Evolutionary conservation across 257 asterid species (phyloP).

Genomic region (Nicotiana paniculata): DNA sequence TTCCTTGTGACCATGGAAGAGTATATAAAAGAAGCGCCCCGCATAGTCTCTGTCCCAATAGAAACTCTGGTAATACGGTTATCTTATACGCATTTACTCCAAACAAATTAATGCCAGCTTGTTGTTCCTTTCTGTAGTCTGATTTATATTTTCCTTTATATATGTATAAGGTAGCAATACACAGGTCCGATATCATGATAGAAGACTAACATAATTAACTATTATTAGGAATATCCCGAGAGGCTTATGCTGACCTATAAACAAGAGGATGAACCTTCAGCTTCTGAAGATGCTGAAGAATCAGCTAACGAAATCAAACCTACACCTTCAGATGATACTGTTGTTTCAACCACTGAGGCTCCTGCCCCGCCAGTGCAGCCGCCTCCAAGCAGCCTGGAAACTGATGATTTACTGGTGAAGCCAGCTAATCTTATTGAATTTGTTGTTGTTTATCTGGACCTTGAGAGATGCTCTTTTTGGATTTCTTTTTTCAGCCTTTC

Average conservation of each 20-base stretch:
- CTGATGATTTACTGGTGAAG: conserved; percentile 81
- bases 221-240: conserved; percentile 81
- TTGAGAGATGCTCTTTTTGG: neutral
- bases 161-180: neutral
- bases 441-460: conserved; percentile 5
- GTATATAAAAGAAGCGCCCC: conserved; percentile 47
- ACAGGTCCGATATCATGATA: neutral
- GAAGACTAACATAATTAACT: neutral
- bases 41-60: conserved; percentile 43
- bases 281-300: conserved; percentile 52
- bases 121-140: neutral
- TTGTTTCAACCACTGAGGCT: conserved; percentile 37
- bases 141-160: neutral
- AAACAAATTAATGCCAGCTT: neutral
- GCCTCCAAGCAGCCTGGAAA: conserved; percentile 39
- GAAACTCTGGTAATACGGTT: conserved; percentile 29
- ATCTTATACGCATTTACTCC: neutral
- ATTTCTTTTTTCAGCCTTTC: conserved; percentile 4
- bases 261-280: conserved; percentile 64
- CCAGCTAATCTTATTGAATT: neutral
- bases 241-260: conserved; percentile 91
- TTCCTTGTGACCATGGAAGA: conserved; percentile 56
- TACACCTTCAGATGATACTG: conserved; percentile 36
- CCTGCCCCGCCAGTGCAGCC: conserved; percentile 42
- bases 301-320: conserved; percentile 40